These are phyloP conservation scores for Pseudopithomyces chartarum DNA, from an alignment of 2,329 filamentous ascomycete species.

Conservation along the genomic window DNA sequence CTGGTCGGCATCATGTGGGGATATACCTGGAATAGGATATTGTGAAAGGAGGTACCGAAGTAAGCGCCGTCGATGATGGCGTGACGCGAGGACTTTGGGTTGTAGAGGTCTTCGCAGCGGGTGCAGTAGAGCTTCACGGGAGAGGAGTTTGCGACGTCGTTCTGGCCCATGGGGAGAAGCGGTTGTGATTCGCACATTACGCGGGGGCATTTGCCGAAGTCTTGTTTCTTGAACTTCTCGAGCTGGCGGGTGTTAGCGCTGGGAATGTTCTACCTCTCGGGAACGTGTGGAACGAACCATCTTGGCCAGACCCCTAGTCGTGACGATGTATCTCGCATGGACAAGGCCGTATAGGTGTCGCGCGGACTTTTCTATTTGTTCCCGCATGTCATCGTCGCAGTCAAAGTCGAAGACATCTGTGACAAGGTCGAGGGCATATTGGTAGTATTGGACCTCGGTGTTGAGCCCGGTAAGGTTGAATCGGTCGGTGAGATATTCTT, in stretches of 20 bases:
- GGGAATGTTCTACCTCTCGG: neutral
- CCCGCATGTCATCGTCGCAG: constrained; percentile 97
- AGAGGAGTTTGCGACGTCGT: constrained; percentile 84
- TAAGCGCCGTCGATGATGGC: constrained; percentile 96
- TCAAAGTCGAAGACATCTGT: constrained; percentile 99
- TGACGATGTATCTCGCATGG: constrained; percentile 95
- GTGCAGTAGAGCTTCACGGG: constrained; percentile 97
- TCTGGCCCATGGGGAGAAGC: constrained; percentile 91
- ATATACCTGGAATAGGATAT: constrained; percentile 98
- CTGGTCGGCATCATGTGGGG: constrained; percentile 87
- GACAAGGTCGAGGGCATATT: constrained; percentile 95
- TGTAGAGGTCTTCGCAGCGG: constrained; percentile 97
- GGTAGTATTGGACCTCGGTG: constrained; percentile 97
- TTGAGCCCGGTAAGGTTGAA: constrained; percentile 98
- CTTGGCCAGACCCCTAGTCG: constrained; percentile 88
- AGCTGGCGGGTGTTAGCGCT: constrained; percentile 64
- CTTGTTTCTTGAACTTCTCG: constrained; percentile 97
- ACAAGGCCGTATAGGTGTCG: constrained; percentile 94
- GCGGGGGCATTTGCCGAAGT: constrained; percentile 97
- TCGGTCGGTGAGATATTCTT: constrained; percentile 96
- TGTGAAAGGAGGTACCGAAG: constrained; percentile 97
- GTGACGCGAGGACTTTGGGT: constrained; percentile 96
- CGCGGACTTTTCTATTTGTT: constrained; percentile 97
- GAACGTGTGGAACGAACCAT: constrained; percentile 71
- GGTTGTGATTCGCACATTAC: constrained; percentile 94